These are phyloP conservation scores for Setaria italica DNA, from an alignment of 202 grass and related monocot species.

Conservation along the genomic window DNA sequence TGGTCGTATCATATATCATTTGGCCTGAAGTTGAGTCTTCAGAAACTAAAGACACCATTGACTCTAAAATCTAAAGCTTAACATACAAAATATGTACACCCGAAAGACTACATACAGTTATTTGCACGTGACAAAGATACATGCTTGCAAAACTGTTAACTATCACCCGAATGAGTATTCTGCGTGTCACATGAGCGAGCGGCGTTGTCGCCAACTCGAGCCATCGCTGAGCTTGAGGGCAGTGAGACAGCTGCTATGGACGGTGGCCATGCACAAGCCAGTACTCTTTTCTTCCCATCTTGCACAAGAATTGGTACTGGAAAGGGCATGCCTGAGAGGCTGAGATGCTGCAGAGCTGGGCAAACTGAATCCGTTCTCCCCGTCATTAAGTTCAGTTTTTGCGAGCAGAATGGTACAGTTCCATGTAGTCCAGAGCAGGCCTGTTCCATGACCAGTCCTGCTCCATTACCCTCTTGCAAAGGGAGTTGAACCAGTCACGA, in stretches of 20 bases:
- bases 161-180: background rate
- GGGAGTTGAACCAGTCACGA: slow-evolving; percentile 65
- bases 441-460: slow-evolving; percentile 99
- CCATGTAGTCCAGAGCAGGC: slow-evolving; percentile 88
- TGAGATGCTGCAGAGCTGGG: slow-evolving; percentile 25
- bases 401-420: slow-evolving; percentile 82
- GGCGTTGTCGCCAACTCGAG: background rate
- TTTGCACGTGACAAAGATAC: slow-evolving; percentile 2
- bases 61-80: slow-evolving; percentile 10
- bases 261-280: background rate
- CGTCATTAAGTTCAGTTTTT: slow-evolving; percentile 51
- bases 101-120: background rate
- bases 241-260: background rate
- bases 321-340: slow-evolving; percentile 5
- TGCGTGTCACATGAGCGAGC: background rate
- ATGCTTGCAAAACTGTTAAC: slow-evolving; percentile 8
- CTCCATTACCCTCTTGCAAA: slow-evolving; percentile 95
- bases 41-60: background rate
- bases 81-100: slow-evolving; percentile 57
- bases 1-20: background rate
- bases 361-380: slow-evolving; percentile 3
- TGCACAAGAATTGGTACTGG: slow-evolving; percentile 3
- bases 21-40: slow-evolving; percentile 23
- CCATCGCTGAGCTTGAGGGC: background rate
- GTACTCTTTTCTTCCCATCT: slow-evolving; percentile 17